phyloP scores from a whole-genome alignment of 805 yeast species.

The Brettanomyces bruxellensis region DNA sequence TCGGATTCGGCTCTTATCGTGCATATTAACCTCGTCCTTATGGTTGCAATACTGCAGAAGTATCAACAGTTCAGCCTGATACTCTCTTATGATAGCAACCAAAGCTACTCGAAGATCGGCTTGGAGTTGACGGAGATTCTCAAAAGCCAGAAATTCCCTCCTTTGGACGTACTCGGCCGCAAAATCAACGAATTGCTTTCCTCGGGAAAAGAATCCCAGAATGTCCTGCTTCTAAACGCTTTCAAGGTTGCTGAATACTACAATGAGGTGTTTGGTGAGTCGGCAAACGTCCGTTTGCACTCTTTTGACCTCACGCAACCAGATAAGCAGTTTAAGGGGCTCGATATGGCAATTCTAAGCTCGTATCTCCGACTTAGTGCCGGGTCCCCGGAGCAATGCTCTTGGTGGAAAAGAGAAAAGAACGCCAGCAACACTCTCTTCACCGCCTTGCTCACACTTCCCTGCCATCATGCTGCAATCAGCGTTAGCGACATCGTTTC shows the following conservation, averaged over 20 bases:
- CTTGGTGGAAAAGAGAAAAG: slow-evolving; percentile 66
- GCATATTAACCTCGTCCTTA: slow-evolving; percentile 56
- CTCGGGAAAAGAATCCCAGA: slow-evolving; percentile 26
- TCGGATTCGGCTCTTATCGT: slow-evolving; percentile 41
- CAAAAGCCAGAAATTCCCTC: slow-evolving; percentile 36
- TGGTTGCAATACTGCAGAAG: slow-evolving; percentile 46
- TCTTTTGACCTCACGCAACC: slow-evolving; percentile 19
- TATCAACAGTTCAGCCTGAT: slow-evolving; percentile 29
- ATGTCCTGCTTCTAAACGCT: slow-evolving; percentile 38
- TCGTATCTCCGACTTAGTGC: slow-evolving; percentile 55
- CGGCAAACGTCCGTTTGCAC: slow-evolving; percentile 12
- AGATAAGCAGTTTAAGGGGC: slow-evolving; percentile 30
- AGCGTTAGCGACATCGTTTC: slow-evolving; percentile 33
- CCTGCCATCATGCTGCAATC: slow-evolving; percentile 13
- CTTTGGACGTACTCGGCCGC: slow-evolving; percentile 33
- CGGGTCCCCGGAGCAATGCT: slow-evolving; percentile 32
- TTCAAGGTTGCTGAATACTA: slow-evolving; percentile 29
- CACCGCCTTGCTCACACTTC: slow-evolving; percentile 52
- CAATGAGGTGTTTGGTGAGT: slow-evolving; percentile 10
- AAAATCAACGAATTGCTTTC: slow-evolving; percentile 33
- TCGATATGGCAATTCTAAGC: slow-evolving; percentile 52
- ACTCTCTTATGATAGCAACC: slow-evolving; percentile 12
- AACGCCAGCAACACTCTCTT: slow-evolving; percentile 49
- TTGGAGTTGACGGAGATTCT: slow-evolving; percentile 17
- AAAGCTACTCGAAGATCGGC: slow-evolving; percentile 7